phyloP scores from a whole-genome alignment of 2,329 filamentous ascomycete species.

The Fusarium papillatum region DNA sequence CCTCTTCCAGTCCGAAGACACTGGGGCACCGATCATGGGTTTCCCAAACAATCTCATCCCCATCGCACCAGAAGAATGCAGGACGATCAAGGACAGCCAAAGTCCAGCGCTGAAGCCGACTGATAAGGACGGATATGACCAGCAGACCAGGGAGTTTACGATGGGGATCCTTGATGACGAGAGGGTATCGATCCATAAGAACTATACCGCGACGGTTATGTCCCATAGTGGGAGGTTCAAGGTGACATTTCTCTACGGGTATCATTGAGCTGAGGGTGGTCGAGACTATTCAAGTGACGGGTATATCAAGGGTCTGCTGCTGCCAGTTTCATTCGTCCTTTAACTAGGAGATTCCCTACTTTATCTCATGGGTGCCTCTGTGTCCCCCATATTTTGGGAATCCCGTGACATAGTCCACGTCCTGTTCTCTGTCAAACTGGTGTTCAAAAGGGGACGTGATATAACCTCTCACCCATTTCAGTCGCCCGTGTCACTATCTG shows the following conservation, averaged over 20 bases:
- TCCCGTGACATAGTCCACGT: background rate
- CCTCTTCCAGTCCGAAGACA: constrained; percentile 27
- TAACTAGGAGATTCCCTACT: background rate
- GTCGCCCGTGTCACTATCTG: background rate
- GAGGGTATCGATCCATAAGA: constrained; percentile 29
- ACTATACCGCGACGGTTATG: constrained; percentile 27
- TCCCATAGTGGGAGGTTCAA: constrained; percentile 32
- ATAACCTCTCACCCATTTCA: background rate
- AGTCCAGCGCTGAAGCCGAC: constrained; percentile 30
- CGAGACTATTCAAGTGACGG: background rate
- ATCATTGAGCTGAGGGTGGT: constrained; percentile 7
- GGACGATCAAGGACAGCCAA: constrained; percentile 20
- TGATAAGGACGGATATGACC: constrained; percentile 32
- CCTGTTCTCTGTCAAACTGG: background rate
- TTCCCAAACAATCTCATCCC: constrained; percentile 25
- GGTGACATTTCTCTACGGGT: constrained; percentile 23
- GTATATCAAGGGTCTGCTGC: too few relatives aligned
- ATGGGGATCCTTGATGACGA: constrained; percentile 6
- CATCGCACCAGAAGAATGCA: constrained; percentile 24
- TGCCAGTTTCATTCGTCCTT: background rate
- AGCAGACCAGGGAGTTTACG: constrained; percentile 24
- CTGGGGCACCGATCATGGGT: constrained; percentile 15
- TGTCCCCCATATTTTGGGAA: background rate
- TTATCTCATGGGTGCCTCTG: background rate
- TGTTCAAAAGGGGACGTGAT: background rate